Evolutionary conservation across 2,329 filamentous ascomycete genomes (phyloP).

Genomic region (Cadophora sp.): DNA sequence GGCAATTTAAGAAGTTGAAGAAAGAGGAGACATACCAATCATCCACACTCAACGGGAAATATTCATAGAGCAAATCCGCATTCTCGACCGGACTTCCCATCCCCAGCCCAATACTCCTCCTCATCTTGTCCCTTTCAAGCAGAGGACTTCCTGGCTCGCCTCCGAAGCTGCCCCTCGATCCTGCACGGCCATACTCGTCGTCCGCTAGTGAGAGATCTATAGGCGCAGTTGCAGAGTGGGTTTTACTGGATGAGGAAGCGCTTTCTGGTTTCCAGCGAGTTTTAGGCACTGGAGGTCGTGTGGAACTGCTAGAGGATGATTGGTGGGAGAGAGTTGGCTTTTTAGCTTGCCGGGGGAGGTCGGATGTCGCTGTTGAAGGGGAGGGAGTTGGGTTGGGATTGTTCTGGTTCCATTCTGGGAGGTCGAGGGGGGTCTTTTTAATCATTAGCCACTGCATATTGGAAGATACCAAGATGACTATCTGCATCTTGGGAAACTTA

Average conservation of each 20-base stretch:
- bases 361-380: conserved; percentile 21
- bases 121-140: conserved; percentile 40
- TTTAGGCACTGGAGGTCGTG: conserved; percentile 41
- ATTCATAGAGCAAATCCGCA: conserved; percentile 88
- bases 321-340: conserved; percentile 30
- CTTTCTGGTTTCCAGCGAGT: conserved; percentile 43
- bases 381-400: conserved; percentile 20
- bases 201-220: conserved; percentile 43
- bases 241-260: conserved; percentile 22
- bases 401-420: conserved; percentile 39
- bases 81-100: conserved; percentile 72
- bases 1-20: conserved; percentile 1
- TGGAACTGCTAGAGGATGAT: conserved; percentile 16
- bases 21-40: conserved; percentile 67
- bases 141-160: conserved; percentile 26
- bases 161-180: neutral
- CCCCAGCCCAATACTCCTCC: conserved; percentile 43
- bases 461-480: neutral
- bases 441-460: neutral
- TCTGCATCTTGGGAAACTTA: conserved; percentile 24
- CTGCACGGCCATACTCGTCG: conserved; percentile 35
- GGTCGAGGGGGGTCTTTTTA: conserved; percentile 38
- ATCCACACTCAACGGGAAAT: conserved; percentile 89
- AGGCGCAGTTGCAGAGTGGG: conserved; percentile 31
- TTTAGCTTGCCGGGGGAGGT: conserved; percentile 34